Conservation (phyloP, 306 rosid genomes). For the Rosa chinensis region DNA sequence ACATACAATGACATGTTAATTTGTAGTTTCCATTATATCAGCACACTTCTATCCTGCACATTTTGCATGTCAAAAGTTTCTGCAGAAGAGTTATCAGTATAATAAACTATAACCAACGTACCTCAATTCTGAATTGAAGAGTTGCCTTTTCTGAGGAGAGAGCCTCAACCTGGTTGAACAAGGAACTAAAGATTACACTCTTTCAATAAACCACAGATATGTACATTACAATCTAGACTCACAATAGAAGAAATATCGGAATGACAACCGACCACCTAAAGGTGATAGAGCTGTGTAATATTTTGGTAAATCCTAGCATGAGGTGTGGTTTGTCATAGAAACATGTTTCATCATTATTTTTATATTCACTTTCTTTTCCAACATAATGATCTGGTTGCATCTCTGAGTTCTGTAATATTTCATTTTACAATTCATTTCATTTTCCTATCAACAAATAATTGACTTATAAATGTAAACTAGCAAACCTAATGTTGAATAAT, state of each 20-base stretch:
- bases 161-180: conserved; percentile 76
- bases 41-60: neutral
- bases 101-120: conserved; percentile 20
- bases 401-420: neutral
- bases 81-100: neutral
- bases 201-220: neutral
- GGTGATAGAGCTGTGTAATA: neutral
- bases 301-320: conserved; percentile 4
- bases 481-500: neutral
- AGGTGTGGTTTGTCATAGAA: neutral
- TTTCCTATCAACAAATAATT: neutral
- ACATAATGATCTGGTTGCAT: neutral
- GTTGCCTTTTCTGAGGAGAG: conserved; percentile 97
- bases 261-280: neutral
- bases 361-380: neutral
- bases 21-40: neutral
- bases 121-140: conserved; percentile 83
- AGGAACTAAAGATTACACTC: neutral
- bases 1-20: conserved; percentile 2
- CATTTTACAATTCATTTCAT: neutral
- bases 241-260: neutral
- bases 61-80: neutral
- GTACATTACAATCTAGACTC: neutral
- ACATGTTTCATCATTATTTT: neutral
- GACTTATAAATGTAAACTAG: neutral